A percentile compares a stretch with the other conserved stretches of the same genome.
These are phyloP conservation scores for Yamadazyma mexicana DNA, from an alignment of 1,139 yeast genomes.

Conservation along the genomic window DNA sequence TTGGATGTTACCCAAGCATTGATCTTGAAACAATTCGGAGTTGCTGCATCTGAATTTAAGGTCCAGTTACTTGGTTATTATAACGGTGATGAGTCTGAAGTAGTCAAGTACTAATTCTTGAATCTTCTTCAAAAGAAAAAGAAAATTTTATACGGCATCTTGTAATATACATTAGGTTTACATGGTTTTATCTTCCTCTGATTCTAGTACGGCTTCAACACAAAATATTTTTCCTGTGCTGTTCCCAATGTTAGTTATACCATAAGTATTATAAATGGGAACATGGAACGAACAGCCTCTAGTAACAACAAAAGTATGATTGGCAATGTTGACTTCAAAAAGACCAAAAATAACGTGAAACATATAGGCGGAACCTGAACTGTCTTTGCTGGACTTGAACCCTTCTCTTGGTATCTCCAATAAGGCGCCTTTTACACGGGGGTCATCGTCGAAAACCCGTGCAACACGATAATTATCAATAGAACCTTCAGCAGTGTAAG, in stretches of 20 bases:
- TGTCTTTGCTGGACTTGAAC: slow-evolving; percentile 59
- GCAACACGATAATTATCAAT: slow-evolving; percentile 64
- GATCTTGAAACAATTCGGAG: slow-evolving; percentile 90
- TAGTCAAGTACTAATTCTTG: slow-evolving; percentile 22
- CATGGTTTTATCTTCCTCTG: not conserved
- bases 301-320: slow-evolving; percentile 58
- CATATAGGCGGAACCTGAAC: slow-evolving; percentile 68
- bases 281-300: slow-evolving; percentile 80
- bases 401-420: slow-evolving; percentile 68
- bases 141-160: slow-evolving; percentile 2
- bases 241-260: slow-evolving; percentile 59
- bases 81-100: slow-evolving; percentile 50
- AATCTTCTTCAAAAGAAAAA: slow-evolving; percentile 1
- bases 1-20: slow-evolving; percentile 91
- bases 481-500: slow-evolving; percentile 31
- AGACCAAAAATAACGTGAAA: slow-evolving; percentile 75
- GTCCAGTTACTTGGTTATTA: slow-evolving; percentile 78
- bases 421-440: slow-evolving; percentile 76
- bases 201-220: slow-evolving; percentile 55
- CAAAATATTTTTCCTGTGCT: slow-evolving; percentile 67
- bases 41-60: slow-evolving; percentile 89
- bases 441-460: slow-evolving; percentile 65
- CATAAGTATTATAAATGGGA: slow-evolving; percentile 74
- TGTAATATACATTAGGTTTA: slow-evolving; percentile 6
- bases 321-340: slow-evolving; percentile 66